Evolutionary conservation across 2,329 filamentous ascomycete genomes (phyloP).

Genomic region (Aspergillus sclerotialis): DNA sequence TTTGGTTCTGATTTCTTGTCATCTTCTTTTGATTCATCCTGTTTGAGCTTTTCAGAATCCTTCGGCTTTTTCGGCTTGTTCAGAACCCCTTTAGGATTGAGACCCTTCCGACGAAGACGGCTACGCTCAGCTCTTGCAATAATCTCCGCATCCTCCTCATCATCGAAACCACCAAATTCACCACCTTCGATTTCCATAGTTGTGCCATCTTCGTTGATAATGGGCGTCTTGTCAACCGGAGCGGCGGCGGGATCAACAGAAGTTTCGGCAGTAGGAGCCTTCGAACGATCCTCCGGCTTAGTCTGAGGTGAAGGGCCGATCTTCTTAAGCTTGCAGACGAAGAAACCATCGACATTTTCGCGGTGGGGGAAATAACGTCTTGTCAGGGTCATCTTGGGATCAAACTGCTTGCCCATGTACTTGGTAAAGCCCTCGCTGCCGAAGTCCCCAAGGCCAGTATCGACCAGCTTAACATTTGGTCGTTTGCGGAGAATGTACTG

Average conservation of each 20-base stretch:
- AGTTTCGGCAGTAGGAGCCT: conserved; percentile 13
- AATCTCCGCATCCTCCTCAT: conserved; percentile 62
- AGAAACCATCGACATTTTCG: conserved; percentile 97
- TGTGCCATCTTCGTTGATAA: conserved; percentile 39
- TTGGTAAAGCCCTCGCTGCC: conserved; percentile 88
- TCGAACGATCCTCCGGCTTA: conserved; percentile 6
- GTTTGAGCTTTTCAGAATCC: conserved; percentile 12
- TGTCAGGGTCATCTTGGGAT: conserved; percentile 74
- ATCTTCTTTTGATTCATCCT: conserved; percentile 17
- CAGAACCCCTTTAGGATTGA: conserved; percentile 59
- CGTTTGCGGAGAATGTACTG: conserved; percentile 87
- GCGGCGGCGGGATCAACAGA: conserved; percentile 17
- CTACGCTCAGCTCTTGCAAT: conserved; percentile 69
- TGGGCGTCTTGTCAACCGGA: conserved; percentile 62
- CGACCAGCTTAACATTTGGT: conserved; percentile 88
- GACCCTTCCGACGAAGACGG: conserved; percentile 64
- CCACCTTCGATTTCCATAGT: conserved; percentile 35
- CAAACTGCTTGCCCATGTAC: conserved; percentile 88
- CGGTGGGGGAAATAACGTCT: conserved; percentile 83
- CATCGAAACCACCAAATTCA: conserved; percentile 65
- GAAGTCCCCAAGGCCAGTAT: conserved; percentile 75
- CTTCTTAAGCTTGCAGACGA: conserved; percentile 96
- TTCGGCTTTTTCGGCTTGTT: conserved; percentile 29
- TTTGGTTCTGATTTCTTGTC: conserved; percentile 14
- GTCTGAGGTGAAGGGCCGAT: conserved; percentile 61